Evolutionary conservation across 192 early-diverging fungal species (phyloP).

Genomic region (Funneliformis mosseae): DNA sequence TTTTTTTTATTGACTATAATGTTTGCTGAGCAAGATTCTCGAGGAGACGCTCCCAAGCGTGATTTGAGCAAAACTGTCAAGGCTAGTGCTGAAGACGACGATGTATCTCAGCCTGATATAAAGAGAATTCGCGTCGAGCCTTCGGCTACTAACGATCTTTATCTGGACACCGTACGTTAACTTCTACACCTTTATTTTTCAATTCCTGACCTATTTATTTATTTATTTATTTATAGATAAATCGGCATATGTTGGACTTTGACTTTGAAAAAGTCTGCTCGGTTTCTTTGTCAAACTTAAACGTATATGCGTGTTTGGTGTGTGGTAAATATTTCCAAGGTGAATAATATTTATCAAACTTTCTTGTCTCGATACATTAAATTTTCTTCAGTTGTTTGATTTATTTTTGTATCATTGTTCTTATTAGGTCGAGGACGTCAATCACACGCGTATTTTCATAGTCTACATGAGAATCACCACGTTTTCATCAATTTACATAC

Average conservation of each 20-base stretch:
- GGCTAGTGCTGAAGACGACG: background rate
- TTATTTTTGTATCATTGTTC: background rate
- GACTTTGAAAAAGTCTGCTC: conserved; percentile 98
- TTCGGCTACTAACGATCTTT: background rate
- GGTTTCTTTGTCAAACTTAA: conserved; percentile 88
- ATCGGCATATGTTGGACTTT: conserved; percentile 89
- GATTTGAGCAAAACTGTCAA: background rate
- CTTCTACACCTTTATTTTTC: background rate
- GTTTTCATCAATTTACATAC: conserved; percentile 92
- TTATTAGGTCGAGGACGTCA: conserved; percentile 76
- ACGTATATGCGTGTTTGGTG: conserved; percentile 95
- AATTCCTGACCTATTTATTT: background rate
- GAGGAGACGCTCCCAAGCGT: background rate
- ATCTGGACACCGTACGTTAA: background rate
- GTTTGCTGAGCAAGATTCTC: too few species aligned
- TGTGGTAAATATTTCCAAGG: conserved; percentile 97
- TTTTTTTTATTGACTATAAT: background rate
- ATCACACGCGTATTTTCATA: conserved; percentile 96
- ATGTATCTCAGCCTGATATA: background rate
- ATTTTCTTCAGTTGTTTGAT: background rate
- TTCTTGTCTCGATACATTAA: background rate
- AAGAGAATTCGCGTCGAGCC: background rate
- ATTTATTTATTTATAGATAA: conserved; percentile 48
- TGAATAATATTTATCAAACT: conserved; percentile 33
- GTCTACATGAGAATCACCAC: conserved; percentile 92